Evolutionary conservation across 1,139 yeast genomes (phyloP).

Genomic region (Pichia sp.): DNA sequence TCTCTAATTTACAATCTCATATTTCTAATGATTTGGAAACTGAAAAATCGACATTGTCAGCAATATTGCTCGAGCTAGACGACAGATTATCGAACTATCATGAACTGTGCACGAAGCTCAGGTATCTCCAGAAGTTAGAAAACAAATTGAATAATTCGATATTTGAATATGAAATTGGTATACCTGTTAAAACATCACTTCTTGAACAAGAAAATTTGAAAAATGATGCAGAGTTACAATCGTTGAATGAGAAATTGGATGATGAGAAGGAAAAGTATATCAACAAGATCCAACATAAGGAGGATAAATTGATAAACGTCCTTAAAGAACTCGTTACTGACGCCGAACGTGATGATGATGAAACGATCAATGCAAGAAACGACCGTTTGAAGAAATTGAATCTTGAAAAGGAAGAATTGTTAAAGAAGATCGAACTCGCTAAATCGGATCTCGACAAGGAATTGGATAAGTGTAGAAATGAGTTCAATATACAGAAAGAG

Average conservation of each 20-base stretch:
- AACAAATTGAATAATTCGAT: constrained; percentile 1
- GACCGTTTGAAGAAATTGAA: constrained; percentile 1
- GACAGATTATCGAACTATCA: constrained; percentile 1
- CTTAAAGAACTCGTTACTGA: constrained; percentile 7
- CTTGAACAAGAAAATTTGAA: background rate
- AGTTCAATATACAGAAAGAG: background rate
- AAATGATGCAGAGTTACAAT: constrained; percentile 1
- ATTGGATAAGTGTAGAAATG: background rate
- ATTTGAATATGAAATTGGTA: constrained; percentile 15
- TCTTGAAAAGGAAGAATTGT: constrained; percentile 2
- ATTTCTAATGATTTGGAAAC: constrained; percentile 7
- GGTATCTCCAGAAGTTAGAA: constrained; percentile 8
- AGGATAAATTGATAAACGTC: constrained; percentile 1
- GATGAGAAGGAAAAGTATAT: background rate
- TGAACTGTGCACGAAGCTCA: constrained; percentile 7
- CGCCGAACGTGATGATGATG: constrained; percentile 8
- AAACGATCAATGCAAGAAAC: constrained; percentile 1
- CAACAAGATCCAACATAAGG: constrained; percentile 1
- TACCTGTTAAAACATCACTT: constrained; percentile 7
- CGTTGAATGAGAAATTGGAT: constrained; percentile 1
- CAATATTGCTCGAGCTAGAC: constrained; percentile 2
- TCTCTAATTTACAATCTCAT: constrained; percentile 8
- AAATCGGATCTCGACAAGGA: constrained; percentile 4
- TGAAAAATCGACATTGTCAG: constrained; percentile 6
- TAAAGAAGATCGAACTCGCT: constrained; percentile 7